Evolutionary conservation across 345 rosid species (phyloP).

Genomic region (Euphorbia lathyris): DNA sequence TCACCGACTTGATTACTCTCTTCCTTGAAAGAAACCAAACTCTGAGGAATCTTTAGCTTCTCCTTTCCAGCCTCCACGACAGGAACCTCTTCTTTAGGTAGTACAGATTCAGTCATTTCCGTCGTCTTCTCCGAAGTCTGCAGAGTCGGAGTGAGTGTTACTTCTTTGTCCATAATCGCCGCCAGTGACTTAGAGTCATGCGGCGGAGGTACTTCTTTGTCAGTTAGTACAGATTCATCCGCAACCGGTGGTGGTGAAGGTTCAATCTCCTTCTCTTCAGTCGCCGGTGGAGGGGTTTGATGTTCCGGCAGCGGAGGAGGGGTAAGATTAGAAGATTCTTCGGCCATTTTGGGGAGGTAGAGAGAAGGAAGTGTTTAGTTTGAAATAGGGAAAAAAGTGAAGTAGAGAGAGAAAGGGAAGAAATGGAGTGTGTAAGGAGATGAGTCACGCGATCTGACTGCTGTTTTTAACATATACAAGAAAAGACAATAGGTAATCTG

Average conservation of each 20-base stretch:
- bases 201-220: background rate
- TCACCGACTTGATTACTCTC: constrained; percentile 58
- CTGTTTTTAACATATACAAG: background rate
- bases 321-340: constrained; percentile 17
- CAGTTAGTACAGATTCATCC: background rate
- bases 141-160: constrained; percentile 5
- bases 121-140: too few species aligned
- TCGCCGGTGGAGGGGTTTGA: background rate
- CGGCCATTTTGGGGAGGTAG: constrained; percentile 17
- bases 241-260: background rate
- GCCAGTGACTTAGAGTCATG: constrained; percentile 34
- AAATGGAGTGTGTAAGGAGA: background rate
- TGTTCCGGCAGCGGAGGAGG: constrained; percentile 2
- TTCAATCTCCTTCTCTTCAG: background rate
- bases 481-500: background rate
- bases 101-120: background rate
- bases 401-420: too few species aligned
- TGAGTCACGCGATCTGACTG: constrained; percentile 7
- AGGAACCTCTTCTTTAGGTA: constrained; percentile 26
- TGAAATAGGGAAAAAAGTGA: background rate
- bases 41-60: constrained; percentile 29
- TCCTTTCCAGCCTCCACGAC: constrained; percentile 11
- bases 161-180: constrained; percentile 49
- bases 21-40: constrained; percentile 57
- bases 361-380: background rate